Evolutionary conservation across 345 rosid genomes (phyloP).

Genomic region (Salix brachista): DNA sequence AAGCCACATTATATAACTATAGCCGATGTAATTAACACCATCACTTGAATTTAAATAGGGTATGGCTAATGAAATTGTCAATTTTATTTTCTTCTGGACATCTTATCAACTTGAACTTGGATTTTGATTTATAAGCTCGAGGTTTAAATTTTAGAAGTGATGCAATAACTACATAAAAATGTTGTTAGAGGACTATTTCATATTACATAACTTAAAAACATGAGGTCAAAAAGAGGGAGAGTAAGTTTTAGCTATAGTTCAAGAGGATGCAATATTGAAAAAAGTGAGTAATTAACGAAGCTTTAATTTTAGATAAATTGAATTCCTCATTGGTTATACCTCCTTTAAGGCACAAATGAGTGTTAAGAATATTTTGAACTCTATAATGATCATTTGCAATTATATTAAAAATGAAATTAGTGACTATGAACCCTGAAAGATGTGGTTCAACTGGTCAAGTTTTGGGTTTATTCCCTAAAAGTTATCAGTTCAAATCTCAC

Average conservation of each 20-base stretch:
- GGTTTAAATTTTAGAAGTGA: too few relatives aligned
- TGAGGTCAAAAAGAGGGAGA: not conserved
- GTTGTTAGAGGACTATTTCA: not conserved
- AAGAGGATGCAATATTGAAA: too few relatives aligned
- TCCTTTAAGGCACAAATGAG: accelerated
- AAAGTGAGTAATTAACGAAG: too few relatives aligned
- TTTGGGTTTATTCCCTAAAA: too few relatives aligned
- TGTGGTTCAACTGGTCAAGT: too few relatives aligned
- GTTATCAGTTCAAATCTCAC: too few relatives aligned
- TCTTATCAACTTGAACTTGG: not conserved
- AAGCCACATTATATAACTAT: too few relatives aligned
- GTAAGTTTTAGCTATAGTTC: not conserved
- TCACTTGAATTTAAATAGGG: not conserved
- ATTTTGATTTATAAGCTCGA: too few relatives aligned
- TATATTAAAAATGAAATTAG: not conserved
- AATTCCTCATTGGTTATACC: too few relatives aligned
- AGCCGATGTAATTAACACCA: not conserved
- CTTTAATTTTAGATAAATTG: too few relatives aligned
- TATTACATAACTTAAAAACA: not conserved
- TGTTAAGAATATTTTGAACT: not conserved
- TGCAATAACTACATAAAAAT: too few relatives aligned
- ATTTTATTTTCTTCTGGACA: not conserved
- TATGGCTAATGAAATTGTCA: not conserved
- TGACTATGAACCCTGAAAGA: too few relatives aligned
- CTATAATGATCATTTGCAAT: not conserved